Evolutionary conservation across 2,329 filamentous ascomycete species (phyloP).

Genomic region (Volutella citrinella): DNA sequence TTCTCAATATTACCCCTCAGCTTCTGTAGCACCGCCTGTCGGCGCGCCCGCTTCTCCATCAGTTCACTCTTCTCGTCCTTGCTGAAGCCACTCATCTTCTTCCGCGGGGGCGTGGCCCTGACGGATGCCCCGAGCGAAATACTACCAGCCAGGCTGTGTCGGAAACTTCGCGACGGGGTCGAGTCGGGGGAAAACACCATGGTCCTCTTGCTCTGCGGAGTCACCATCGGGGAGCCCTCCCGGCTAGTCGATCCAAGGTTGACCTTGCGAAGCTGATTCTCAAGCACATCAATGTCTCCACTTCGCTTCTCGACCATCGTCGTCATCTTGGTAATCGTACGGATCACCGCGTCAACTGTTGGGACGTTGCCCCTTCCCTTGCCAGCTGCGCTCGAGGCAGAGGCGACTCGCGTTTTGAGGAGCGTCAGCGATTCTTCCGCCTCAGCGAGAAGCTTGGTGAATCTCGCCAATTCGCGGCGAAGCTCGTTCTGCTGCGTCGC

Average conservation of each 20-base stretch:
- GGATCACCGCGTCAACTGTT: slow-evolving; percentile 87
- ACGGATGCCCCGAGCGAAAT: slow-evolving; percentile 41
- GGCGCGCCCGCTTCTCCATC: slow-evolving; percentile 51
- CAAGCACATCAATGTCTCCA: slow-evolving; percentile 85
- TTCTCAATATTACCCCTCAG: slow-evolving; percentile 48
- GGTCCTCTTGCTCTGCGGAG: slow-evolving; percentile 35
- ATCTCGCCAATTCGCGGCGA: slow-evolving; percentile 68
- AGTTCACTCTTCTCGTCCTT: slow-evolving; percentile 56
- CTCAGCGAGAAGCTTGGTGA: slow-evolving; percentile 72
- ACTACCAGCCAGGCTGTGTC: slow-evolving; percentile 35
- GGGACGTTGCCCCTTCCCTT: slow-evolving; percentile 56
- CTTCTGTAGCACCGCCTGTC: slow-evolving; percentile 51
- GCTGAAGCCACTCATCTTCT: slow-evolving; percentile 61
- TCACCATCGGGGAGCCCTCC: slow-evolving; percentile 41
- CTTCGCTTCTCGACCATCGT: slow-evolving; percentile 87
- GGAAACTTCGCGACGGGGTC: slow-evolving; percentile 39
- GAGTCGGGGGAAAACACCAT: slow-evolving; percentile 43
- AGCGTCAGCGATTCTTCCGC: slow-evolving; percentile 78
- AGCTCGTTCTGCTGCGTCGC: slow-evolving; percentile 80
- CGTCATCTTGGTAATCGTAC: slow-evolving; percentile 91
- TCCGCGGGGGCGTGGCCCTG: slow-evolving; percentile 48
- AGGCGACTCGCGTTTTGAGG: slow-evolving; percentile 73
- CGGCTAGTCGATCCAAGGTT: slow-evolving; percentile 47
- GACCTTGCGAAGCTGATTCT: slow-evolving; percentile 78
- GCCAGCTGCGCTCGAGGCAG: slow-evolving; percentile 48